phyloP scores from a whole-genome alignment of 805 yeast genomes.

The Pachysolen tannophilus region DNA sequence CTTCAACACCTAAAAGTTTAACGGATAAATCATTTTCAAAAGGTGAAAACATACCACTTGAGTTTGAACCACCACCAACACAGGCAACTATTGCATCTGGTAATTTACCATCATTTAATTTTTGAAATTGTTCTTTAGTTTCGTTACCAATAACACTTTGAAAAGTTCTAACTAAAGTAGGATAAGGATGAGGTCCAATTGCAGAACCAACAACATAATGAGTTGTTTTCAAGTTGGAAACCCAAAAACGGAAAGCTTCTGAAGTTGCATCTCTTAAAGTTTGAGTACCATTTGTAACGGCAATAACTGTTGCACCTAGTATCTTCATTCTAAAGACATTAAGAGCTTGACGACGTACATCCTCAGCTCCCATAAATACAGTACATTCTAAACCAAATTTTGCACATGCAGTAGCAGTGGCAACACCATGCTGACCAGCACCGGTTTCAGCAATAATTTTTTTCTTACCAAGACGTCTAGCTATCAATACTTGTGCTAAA shows the following conservation, averaged over 20 bases:
- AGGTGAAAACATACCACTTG: constrained; percentile 93
- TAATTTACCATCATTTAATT: constrained; percentile 68
- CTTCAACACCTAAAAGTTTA: constrained; percentile 87
- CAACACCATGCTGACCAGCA: constrained; percentile 93
- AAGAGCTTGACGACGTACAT: constrained; percentile 95
- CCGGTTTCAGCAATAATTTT: constrained; percentile 85
- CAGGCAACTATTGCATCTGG: constrained; percentile 97
- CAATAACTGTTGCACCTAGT: constrained; percentile 90
- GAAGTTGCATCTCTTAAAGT: constrained; percentile 97
- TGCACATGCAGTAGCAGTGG: constrained; percentile 89
- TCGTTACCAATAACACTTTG: constrained; percentile 95
- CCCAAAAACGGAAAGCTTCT: constrained; percentile 96
- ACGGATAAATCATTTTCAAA: constrained; percentile 78
- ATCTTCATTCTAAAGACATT: constrained; percentile 97
- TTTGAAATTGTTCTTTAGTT: constrained; percentile 83
- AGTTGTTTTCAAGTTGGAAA: constrained; percentile 73
- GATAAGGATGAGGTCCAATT: constrained; percentile 99
- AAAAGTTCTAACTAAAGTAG: constrained; percentile 95
- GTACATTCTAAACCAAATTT: constrained; percentile 90
- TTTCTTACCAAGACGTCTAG: constrained; percentile 69
- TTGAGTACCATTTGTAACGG: constrained; percentile 90
- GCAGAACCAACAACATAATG: constrained; percentile 98
- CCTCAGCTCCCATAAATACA: constrained; percentile 99
- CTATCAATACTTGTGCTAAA: constrained; percentile 72
- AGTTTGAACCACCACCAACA: constrained; percentile 98